Conservation (phyloP, 2,329 filamentous ascomycete genomes). For the Colletotrichum karsti region DNA sequence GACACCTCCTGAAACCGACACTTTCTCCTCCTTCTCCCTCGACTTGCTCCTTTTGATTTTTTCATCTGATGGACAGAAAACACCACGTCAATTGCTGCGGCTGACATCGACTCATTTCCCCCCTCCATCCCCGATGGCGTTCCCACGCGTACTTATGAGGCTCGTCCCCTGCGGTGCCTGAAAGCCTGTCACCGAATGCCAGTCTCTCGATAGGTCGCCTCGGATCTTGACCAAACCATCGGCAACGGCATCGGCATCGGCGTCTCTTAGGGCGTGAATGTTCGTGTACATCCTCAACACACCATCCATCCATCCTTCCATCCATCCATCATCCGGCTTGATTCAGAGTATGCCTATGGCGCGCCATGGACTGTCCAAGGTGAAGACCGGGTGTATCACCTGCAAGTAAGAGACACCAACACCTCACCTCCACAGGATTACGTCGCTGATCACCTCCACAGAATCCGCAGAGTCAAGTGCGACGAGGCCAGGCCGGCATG, state of each 20-base stretch:
- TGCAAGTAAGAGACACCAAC: conserved; percentile 32
- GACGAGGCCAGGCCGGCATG: conserved; percentile 40
- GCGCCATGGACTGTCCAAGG: conserved; percentile 21
- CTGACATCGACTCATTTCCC: no score
- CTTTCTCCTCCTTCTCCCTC: no score
- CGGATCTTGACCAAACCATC: conserved; percentile 4
- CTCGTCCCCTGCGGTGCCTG: neutral
- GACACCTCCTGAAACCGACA: no score
- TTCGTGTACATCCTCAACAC: neutral
- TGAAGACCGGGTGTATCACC: conserved; percentile 35
- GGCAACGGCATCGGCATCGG: neutral
- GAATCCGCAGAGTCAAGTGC: no score
- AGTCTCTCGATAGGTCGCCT: conserved; percentile 7
- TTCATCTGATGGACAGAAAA: no score
- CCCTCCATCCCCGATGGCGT: neutral
- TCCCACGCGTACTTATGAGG: neutral
- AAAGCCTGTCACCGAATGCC: neutral
- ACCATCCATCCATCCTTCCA: neutral
- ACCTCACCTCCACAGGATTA: neutral
- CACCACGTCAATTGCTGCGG: no score
- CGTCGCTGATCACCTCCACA: conserved; percentile 26
- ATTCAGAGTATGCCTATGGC: no score
- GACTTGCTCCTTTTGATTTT: no score
- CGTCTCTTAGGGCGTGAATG: neutral
- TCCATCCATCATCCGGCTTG: neutral